A percentile compares a stretch with the other conserved stretches of the same genome.
These are phyloP conservation scores for Solanum medicagineum DNA, from an alignment of 257 asterid species.

Conservation along the genomic window DNA sequence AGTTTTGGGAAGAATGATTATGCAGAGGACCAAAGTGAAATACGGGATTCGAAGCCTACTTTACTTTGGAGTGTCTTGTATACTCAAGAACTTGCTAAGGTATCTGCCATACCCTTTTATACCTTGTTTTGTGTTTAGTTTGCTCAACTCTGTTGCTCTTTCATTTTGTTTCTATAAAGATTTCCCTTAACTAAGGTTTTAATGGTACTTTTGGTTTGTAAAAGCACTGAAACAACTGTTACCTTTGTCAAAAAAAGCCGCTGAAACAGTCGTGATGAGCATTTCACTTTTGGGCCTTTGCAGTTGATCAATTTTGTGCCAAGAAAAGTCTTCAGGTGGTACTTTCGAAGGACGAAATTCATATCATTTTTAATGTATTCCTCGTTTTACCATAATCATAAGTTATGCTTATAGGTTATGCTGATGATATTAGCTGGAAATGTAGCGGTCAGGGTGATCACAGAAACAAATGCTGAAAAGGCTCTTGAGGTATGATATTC, in stretches of 20 bases:
- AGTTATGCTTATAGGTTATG: constrained; percentile 46
- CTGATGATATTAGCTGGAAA: constrained; percentile 98
- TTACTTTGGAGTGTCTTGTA: constrained; percentile 70
- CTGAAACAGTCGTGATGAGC: not conserved
- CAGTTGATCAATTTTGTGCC: not conserved
- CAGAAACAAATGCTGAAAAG: constrained; percentile 98
- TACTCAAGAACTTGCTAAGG: constrained; percentile 54
- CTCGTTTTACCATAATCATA: not conserved
- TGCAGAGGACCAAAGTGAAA: not conserved
- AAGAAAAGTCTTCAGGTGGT: not conserved
- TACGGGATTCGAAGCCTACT: constrained; percentile 33
- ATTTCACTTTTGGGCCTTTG: not conserved
- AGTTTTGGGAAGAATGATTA: constrained; percentile 11
- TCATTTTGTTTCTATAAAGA: not conserved
- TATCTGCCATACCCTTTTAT: constrained; percentile 13
- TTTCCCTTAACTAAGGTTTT: not conserved
- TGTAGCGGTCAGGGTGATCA: constrained; percentile 99
- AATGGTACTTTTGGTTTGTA: not conserved
- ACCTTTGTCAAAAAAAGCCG: too few species aligned
- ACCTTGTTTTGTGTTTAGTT: not conserved
- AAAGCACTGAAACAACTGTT: not conserved
- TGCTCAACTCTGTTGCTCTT: not conserved
- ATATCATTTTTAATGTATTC: not conserved
- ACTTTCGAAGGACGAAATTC: not conserved
- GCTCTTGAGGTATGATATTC: constrained; percentile 80